Base-by-base conservation (phyloP, 2,329 filamentous ascomycete genomes). In the Orbilia brochopaga region DNA sequence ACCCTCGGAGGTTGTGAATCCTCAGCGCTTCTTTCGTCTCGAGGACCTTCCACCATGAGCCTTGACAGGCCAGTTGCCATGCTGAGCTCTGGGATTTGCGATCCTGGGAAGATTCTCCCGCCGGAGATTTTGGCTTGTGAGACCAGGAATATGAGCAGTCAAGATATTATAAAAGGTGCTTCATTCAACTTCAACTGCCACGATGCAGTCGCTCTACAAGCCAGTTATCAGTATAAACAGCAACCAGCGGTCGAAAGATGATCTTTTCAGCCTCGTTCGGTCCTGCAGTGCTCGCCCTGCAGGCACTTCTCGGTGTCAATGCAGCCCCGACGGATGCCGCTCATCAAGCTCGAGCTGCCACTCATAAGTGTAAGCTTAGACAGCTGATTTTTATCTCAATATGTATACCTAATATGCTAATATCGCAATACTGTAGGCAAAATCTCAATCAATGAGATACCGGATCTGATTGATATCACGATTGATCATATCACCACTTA, bases 401-500 rank as follows among this genome's bases (percentile, higher is more conserved):
- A 46, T n/a, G n/a, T n/a, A n/a, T n/a, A n/a, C n/a, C n/a, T n/a
- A n/a, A 50, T 13, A 1, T 50, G 35, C 42, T 59, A 50, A 50
- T 4, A 23, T 50, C 19, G 10, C 44, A n/a, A 3, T 58, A 10
- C 17, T 5, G 46, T n/a, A 69, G 64, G 64, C 21, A 69, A 62
- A 32, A 57, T 62, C 6, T 17, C 21, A 1, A 37, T 51, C 13
- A 11, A 40, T 1, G 19, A 56, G 8, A 58, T 70, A n/a, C 66
- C 66, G 13, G 58, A 63, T 24, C 48, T 70, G 4, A 59, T 64
- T 13, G 54, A 63, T n/a, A 70, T 70, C 13, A 70, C 65, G 6
- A 58, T 70, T 21, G 66, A 64, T 21, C 44, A 70, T 4, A 54
- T 70, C n/a, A 42, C 59, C 1, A 64, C 35, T 0, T 55, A 59